Evolutionary conservation across 169 alveolate species (phyloP), one percentile per base, ranked within the genome.

Genomic region (Eimeria sp.): DNA sequence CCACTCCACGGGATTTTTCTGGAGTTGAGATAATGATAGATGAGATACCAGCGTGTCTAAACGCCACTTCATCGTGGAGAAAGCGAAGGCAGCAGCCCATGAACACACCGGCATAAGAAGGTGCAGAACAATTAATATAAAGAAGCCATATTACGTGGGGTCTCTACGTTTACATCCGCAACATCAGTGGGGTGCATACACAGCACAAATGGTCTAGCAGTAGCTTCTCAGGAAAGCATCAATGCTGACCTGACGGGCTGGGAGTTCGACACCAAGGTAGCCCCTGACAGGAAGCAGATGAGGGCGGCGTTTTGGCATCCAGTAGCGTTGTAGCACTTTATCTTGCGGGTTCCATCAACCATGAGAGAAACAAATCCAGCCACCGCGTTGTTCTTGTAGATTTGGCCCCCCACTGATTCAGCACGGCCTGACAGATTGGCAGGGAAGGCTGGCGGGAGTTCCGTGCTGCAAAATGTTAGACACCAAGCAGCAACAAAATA

Each of bases 361-460:
- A 85, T 85, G n/a, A 85, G 58, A 4, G 93, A 85, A 30, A 68
- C 93, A 68, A 60, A 85, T 6, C 93, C 93, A 6, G 68, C 93
- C 54, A 85, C 93, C 62, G 54, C 82, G 82, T 43, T 85, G 43
- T 85, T 46, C 49, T 58, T 30, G 80, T 85, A 85, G 52, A 85
- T 85, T 6, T 23, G 20, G 49, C 74, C 72, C 33, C 64, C 88
- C 16, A 10, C 20, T 27, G 8, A 46, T 25, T 78, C 66, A n/a
- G 25, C n/a, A 27, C 64, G 33, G 13, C 18, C 10, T 10, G 43
- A 10, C 13, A 1, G 11, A 0, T 25, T 80, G 27, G 27, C 14
- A 27, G 66, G 23, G 49, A 80, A 80, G 49, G 89, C 89, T 27
- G 89, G 89, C 10, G 89, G 89, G 46, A 80, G 33, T 0, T 80